Evolutionary conservation across 2,329 filamentous ascomycete species (phyloP).

Genomic region (Colletotrichum chlorophyti): DNA sequence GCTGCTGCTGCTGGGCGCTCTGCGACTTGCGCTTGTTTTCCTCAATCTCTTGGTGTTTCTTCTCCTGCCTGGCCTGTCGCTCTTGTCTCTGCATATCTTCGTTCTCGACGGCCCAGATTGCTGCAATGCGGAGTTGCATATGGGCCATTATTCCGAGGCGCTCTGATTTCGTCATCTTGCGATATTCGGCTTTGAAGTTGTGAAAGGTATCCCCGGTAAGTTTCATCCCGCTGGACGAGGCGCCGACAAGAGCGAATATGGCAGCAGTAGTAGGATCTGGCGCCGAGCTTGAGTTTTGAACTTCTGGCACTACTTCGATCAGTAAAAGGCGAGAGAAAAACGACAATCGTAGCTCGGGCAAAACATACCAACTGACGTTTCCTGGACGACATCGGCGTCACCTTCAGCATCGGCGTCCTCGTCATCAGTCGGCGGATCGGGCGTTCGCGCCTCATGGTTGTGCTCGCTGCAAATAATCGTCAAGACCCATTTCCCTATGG

Average conservation of each 20-base stretch:
- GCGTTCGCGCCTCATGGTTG: slow-evolving; percentile 52
- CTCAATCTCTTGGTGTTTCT: slow-evolving; percentile 46
- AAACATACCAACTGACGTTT: slow-evolving; percentile 24
- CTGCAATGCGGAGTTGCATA: slow-evolving; percentile 49
- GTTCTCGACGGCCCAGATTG: slow-evolving; percentile 52
- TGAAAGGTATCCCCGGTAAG: slow-evolving; percentile 52
- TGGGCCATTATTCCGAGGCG: slow-evolving; percentile 46
- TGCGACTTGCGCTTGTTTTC: slow-evolving; percentile 38
- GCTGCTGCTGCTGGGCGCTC: slow-evolving; percentile 36
- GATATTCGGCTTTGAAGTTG: slow-evolving; percentile 50
- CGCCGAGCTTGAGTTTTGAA: neutral
- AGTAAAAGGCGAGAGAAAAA: neutral
- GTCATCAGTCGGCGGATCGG: slow-evolving; percentile 46
- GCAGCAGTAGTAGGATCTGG: slow-evolving; percentile 44
- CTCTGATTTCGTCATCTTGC: slow-evolving; percentile 49
- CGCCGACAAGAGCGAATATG: slow-evolving; percentile 47
- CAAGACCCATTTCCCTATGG: slow-evolving; percentile 51
- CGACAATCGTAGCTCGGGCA: neutral
- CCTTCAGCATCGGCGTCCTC: slow-evolving; percentile 40
- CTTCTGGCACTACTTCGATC: slow-evolving; percentile 8
- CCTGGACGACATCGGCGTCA: slow-evolving; percentile 35
- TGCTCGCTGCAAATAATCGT: slow-evolving; percentile 52
- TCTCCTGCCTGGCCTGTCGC: slow-evolving; percentile 45
- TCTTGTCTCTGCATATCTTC: slow-evolving; percentile 49
- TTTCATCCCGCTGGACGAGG: slow-evolving; percentile 45